A percentile compares a stretch with the other conserved stretches of the same genome.
phyloP scores from a whole-genome alignment of 2,329 filamentous ascomycete species.

The Trichoderma sp. region DNA sequence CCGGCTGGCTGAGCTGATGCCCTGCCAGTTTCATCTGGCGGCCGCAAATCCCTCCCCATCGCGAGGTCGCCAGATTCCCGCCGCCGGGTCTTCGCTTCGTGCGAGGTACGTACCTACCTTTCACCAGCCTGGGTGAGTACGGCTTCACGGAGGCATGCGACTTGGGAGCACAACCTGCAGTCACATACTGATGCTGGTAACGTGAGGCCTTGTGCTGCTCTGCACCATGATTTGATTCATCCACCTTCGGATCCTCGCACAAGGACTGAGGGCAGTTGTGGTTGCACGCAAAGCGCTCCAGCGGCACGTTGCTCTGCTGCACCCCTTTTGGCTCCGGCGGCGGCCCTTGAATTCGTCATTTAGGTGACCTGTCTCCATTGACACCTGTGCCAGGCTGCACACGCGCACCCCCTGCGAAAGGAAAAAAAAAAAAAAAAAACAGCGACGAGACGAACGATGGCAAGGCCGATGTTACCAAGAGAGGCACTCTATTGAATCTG shows the following conservation, averaged over 20 bases:
- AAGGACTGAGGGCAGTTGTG: background rate
- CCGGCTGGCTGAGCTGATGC: background rate
- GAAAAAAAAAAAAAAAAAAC: no score
- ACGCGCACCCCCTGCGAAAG: background rate
- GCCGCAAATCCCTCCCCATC: slow-evolving; percentile 14
- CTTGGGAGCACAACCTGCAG: background rate
- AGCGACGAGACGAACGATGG: background rate
- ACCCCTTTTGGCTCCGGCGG: background rate
- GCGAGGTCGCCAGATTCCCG: slow-evolving; percentile 23
- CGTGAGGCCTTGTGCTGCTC: background rate
- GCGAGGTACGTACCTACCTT: slow-evolving; percentile 2
- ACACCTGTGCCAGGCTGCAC: slow-evolving; percentile 7
- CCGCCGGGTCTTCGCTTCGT: background rate
- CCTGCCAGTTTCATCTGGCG: slow-evolving; percentile 22
- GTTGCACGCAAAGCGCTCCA: background rate
- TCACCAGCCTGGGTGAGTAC: background rate
- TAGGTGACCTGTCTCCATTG: background rate
- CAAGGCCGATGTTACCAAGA: background rate
- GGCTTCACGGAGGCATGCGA: background rate
- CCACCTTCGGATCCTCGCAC: background rate
- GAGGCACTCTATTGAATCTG: background rate
- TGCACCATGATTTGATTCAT: background rate
- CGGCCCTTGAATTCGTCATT: slow-evolving; percentile 16
- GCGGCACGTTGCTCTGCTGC: slow-evolving; percentile 18
- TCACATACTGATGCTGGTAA: background rate